Conservation (phyloP, 2,329 filamentous ascomycete genomes). For the Macrophomina pseudophaseolina region DNA sequence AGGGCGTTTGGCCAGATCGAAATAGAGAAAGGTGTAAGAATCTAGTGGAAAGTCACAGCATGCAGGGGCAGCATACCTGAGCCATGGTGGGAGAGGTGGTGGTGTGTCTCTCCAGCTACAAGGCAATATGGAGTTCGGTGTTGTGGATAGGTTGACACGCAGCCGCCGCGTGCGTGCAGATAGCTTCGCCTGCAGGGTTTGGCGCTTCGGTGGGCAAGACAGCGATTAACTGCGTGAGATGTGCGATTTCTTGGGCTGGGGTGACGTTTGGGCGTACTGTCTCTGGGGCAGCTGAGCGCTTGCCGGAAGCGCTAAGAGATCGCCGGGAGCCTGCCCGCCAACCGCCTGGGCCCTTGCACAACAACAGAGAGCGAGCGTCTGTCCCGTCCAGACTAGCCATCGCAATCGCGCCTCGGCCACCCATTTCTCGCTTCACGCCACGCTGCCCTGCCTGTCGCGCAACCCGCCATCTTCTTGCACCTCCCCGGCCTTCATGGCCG, state of each 20-base stretch:
- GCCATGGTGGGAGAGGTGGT: conserved; percentile 1
- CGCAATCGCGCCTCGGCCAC: conserved; percentile 21
- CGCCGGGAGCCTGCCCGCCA: conserved; percentile 16
- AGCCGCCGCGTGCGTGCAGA: background rate
- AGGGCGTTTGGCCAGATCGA: background rate
- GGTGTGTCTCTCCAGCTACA: background rate
- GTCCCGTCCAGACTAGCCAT: conserved; percentile 12
- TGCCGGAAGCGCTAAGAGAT: conserved; percentile 21
- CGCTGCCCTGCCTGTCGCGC: conserved; percentile 17
- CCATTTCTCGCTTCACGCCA: conserved; percentile 23
- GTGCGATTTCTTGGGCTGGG: background rate
- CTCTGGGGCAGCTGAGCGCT: conserved; percentile 21
- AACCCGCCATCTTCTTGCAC: conserved; percentile 7
- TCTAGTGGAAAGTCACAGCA: background rate
- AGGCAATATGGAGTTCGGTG: background rate
- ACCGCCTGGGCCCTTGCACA: conserved; percentile 13
- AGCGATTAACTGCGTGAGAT: background rate
- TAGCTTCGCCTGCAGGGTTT: background rate
- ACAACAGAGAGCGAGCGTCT: conserved; percentile 9
- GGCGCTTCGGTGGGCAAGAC: background rate
- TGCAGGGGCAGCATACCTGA: conserved; percentile 14
- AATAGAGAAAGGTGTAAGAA: background rate
- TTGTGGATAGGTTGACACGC: background rate
- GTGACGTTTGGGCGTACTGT: conserved; percentile 15
- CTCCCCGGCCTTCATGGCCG: conserved; percentile 13